Base-by-base conservation (phyloP, 192 early-diverging fungal species). In the Gonapodya prolifera region DNA sequence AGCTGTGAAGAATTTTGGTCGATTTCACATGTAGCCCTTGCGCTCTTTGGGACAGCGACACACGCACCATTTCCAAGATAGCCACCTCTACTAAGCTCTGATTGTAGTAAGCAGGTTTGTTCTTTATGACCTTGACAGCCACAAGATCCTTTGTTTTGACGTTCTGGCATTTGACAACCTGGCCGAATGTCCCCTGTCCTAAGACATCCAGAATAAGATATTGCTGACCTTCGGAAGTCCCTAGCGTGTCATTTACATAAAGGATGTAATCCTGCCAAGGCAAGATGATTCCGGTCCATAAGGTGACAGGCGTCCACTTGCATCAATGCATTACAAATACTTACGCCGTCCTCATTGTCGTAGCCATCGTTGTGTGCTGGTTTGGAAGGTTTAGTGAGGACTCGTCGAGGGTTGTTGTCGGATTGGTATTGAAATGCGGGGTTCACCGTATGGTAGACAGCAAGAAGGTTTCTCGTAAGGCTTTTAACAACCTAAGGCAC, bases 61-160 rank as follows among this genome's bases (percentile, higher is more conserved):
- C 23, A 30, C 81, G 70, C 83, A 93, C 91, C 84, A 94, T 81
- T 61, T 95, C 91, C 34, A 99, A 86, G 78, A 99, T 97, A 8
- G 93, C 90, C 8, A 98, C 94, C 86, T 99, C 98, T 86, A 98
- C 92, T 87, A 97, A 89, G 78, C 93, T 94, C 83, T 99, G 98
- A 82, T 96, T 95, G 84, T 95, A 96, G 83, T 98, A 99, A 1
- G 98, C 96, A 0, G 90, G 88, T 82, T 96, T 96, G 85, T 99
- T 99, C 80, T 99, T 99, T 77, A 99, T 96, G 32, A 99, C 95
- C 84, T 99, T 99, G 71, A 98, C 91, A 28, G 96, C 98, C 35
- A 96, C 91, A 29, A 92, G 84, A 35, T 94, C 95, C 83, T 93
- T 91, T 18, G 96, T 97, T 81, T 94, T 95, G 45, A 94, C 83